Evolutionary conservation across 2,329 filamentous ascomycete genomes (phyloP), one percentile per base, ranked within the genome.

Genomic region (Neonectria faginata): DNA sequence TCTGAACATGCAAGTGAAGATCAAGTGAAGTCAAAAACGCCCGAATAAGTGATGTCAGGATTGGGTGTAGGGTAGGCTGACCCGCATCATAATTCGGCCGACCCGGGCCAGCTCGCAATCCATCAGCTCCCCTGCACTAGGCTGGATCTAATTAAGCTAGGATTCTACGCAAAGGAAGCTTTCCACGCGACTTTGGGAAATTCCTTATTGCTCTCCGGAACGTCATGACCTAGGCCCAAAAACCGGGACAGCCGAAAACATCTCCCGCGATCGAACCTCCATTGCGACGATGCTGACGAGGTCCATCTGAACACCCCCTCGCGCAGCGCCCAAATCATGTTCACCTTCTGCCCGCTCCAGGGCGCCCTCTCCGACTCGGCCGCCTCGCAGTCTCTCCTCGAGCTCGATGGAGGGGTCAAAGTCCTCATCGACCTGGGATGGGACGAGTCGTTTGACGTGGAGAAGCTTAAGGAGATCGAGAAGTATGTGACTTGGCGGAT

Each of bases 391-490:
- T 98, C 96, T n/a, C 88, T 99, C 39, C 84, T 99, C 52, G 95
- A 98, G 83, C 91, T 99, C 60, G 96, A 99, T 82, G 95, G 95
- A 69, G 96, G 95, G 64, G 91, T 99, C 81, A 98, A 98, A 79
- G 89, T 99, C 57, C 86, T 99, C 58, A 89, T 99, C 41, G 95
- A 97, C 77, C 91, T 97, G 48, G 96, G 96, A 65, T 99, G 96
- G 96, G 94, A 98, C 77, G 93, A 97, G 77, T 87, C 88, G 2
- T 98, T 99, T 77, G 92, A 97, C 76, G 88, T 89, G 33, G 87
- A 88, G 67, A 92, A 93, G 83, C 88, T 99, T 57, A 89, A 89
- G 73, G 92, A 96, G 80, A 87, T 99, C 66, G 95, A 98, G 81
- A 96, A 93, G 92, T 97, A 86, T 70, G 85, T 76, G 57, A n/a